Conservation (phyloP, 176 grass and related monocot genomes). For the Triticum monococcum region DNA sequence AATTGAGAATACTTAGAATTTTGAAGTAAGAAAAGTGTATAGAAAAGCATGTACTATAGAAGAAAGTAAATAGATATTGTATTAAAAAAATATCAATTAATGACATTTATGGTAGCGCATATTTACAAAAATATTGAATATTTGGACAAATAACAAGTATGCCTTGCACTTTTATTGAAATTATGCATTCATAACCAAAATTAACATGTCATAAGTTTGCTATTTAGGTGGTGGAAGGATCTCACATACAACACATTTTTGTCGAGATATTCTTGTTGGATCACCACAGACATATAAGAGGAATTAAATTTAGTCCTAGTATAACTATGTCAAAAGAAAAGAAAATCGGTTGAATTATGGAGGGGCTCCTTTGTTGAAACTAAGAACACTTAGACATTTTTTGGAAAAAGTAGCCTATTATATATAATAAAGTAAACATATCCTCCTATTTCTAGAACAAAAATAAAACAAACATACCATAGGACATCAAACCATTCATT, state of each 20-base stretch:
- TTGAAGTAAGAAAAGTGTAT: no score
- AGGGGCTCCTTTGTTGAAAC: background rate
- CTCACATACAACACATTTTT: background rate
- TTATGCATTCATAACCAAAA: background rate
- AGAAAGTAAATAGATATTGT: background rate
- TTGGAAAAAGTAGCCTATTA: background rate
- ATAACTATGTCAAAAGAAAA: no score
- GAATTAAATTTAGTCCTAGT: no score
- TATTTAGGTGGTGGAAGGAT: background rate
- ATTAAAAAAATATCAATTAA: no score
- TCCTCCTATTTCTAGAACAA: background rate
- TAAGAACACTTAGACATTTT: background rate
- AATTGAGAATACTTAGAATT: background rate
- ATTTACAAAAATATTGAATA: no score
- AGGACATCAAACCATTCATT: no score
- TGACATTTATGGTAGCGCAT: no score
- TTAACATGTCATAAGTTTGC: background rate
- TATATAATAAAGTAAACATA: background rate
- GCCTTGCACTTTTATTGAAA: no score
- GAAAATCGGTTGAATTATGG: background rate
- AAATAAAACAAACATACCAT: background rate
- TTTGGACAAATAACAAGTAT: no score
- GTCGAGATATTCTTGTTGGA: no score
- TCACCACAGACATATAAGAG: no score
- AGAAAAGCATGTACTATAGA: background rate